Evolutionary conservation across 176 grass and related monocot species (phyloP).

Genomic region (Carex littledalei): DNA sequence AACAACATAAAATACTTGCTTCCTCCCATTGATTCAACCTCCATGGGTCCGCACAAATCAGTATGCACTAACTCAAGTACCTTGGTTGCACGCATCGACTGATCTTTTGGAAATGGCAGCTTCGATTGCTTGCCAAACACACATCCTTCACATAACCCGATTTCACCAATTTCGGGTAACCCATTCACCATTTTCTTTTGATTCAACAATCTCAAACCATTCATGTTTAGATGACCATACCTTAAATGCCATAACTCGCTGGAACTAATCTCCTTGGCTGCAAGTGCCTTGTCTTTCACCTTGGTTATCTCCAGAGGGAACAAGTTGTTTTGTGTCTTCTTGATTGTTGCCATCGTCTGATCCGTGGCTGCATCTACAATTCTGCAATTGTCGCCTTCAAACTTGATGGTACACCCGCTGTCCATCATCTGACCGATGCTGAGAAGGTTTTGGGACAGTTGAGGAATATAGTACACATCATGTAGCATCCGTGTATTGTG

Average conservation of each 20-base stretch:
- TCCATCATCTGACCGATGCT: background rate
- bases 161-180: background rate
- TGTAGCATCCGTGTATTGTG: background rate
- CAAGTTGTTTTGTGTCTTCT: background rate
- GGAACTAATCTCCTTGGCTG: background rate
- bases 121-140: background rate
- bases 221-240: slow-evolving; percentile 2
- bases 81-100: no score
- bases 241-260: background rate
- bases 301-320: background rate
- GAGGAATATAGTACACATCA: slow-evolving; percentile 12
- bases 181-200: slow-evolving; percentile 18
- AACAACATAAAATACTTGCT: no score
- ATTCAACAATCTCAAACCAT: background rate
- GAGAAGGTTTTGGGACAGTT: background rate
- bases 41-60: no score
- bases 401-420: background rate
- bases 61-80: no score
- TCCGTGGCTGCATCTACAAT: background rate
- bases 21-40: no score
- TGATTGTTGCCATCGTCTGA: background rate
- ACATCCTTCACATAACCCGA: slow-evolving; percentile 13
- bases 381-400: background rate
- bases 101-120: no score
- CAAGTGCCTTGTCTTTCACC: background rate